Base-by-base conservation (phyloP, 768 basidiomycete species). In the Boletus patriciae region DNA sequence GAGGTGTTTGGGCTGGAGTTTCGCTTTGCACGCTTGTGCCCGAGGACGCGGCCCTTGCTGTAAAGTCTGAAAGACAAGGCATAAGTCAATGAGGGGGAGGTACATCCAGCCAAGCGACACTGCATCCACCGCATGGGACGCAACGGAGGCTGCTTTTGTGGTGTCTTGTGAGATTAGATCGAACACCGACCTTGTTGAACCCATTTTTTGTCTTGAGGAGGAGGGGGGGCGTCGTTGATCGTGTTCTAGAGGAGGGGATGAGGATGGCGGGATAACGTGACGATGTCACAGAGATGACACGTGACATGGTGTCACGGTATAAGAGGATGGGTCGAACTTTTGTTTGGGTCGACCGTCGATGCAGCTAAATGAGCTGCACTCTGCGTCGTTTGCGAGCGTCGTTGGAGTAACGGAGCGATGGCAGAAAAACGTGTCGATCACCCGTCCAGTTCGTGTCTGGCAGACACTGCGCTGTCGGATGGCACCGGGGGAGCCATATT, bases 11-110 rank as follows among this genome's bases (percentile, higher is more conserved):
- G 94, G 71, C 88, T 84, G 56, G 90, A 83, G 84, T 98, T 98
- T 72, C 94, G 89, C 81, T 98, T 98, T 60, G 92, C 94, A 63
- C 97, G 92, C 81, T 98, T 98, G 91, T 96, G 92, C 63, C 95
- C 94, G 69, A 98, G 82, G 72, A 99, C 87, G 69, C 97, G 94
- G 75, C 93, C 97, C 83, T 97, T 98, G 77, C 77, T 75, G 84
- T 97, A 96, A 70, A 97, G 85, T 84, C 95, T 96, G 72, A 45
- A 49, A 40, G 47, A 36, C 50, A 10, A 44, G 23, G n/a, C 1
- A 12, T 16, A 6, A 2, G 55, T 60, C 34, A 60, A 44, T 10
- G 23, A 25, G 34, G 4, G 13, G 25, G 23, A 11, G 27, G 57
- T 37, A 57, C 63, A 70, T 63, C 60, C 52, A 25, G 15, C 16